Base-by-base conservation (phyloP, 331 rosid genomes). In the Quercus tomentella region DNA sequence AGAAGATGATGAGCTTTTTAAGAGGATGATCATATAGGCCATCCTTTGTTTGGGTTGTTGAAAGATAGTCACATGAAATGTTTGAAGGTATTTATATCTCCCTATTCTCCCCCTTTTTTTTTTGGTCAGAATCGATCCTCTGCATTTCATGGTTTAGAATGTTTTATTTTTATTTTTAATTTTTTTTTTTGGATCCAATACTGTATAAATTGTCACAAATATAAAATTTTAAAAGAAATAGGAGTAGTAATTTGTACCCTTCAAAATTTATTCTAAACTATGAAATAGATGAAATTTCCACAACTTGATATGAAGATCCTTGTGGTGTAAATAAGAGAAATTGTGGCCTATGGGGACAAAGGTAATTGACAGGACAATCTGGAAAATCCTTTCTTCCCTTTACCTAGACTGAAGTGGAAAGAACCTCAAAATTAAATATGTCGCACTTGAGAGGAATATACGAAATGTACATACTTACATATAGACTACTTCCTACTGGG, bases 31-130 rank as follows among this genome's bases (percentile, higher is more conserved):
- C 76, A n/a, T n/a, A 77, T 85, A 26, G 78, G 11, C 28, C 89
- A 89, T 82, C 88, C 93, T 75, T 73, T 83, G 79, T 89, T 77
- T 85, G 86, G 73, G 54, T 75, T 85, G 10, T 62, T 89, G 87
- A 60, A 85, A 76, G 73, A 87, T 65, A 83, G 88, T 35, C 89
- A 89, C 81, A 60, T 79, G 18, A 78, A 83, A 75, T 87, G 93
- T 73, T 80, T 87, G 77, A 83, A 85, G 93, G 91, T 87, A 81
- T 21, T 30, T 66, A 66, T 15, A 12, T 21, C 6, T 7, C 35
- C 6, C 10, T 4, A 4, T 30, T 69, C 33, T 43, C 6, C 18
- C 49, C 9, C 17, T 33, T 33, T 35, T 35, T 33, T 6, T n/a
- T n/a, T n/a, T n/a, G n/a, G n/a, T n/a, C 41, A 35, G 8, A 6